A percentile compares a stretch with the other conserved stretches of the same genome.
Conservation (phyloP, 2,329 filamentous ascomycete genomes). For the Laburnicola sp. region DNA sequence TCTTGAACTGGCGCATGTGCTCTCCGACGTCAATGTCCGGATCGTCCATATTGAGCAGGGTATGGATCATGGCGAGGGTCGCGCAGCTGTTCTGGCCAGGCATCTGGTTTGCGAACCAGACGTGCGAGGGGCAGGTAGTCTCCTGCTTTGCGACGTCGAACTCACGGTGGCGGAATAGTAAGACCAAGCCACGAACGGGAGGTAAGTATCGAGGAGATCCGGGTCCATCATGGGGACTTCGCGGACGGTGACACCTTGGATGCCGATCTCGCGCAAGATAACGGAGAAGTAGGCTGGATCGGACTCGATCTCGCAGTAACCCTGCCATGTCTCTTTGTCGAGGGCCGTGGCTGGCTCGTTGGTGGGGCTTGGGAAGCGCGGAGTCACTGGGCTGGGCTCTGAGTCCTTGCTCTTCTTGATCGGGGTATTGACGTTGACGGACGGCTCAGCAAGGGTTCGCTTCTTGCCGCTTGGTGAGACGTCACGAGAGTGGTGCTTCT, state of each 20-base stretch:
- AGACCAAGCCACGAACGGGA: conserved; percentile 76
- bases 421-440: too few species aligned
- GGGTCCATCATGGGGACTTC: conserved; percentile 75
- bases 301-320: conserved; percentile 85
- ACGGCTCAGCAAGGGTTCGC: conserved; percentile 15
- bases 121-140: conserved; percentile 61
- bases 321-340: conserved; percentile 60
- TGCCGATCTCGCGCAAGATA: conserved; percentile 78
- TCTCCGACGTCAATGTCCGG: conserved; percentile 67
- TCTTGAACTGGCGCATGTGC: conserved; percentile 72
- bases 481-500: neutral
- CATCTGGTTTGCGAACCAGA: conserved; percentile 96
- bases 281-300: conserved; percentile 86
- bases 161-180: conserved; percentile 74
- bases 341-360: conserved; percentile 37
- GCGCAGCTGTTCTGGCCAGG: conserved; percentile 74
- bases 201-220: conserved; percentile 32
- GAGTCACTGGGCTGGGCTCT: conserved; percentile 2
- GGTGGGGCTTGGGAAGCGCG: conserved; percentile 29
- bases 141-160: conserved; percentile 55
- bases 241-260: conserved; percentile 70
- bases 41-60: conserved; percentile 74
- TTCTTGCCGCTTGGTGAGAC: conserved; percentile 18
- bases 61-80: conserved; percentile 89
- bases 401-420: conserved; percentile 25